These are phyloP conservation scores for Neonothopanus nambi DNA, from an alignment of 1,284 basidiomycete species.

Conservation along the genomic window DNA sequence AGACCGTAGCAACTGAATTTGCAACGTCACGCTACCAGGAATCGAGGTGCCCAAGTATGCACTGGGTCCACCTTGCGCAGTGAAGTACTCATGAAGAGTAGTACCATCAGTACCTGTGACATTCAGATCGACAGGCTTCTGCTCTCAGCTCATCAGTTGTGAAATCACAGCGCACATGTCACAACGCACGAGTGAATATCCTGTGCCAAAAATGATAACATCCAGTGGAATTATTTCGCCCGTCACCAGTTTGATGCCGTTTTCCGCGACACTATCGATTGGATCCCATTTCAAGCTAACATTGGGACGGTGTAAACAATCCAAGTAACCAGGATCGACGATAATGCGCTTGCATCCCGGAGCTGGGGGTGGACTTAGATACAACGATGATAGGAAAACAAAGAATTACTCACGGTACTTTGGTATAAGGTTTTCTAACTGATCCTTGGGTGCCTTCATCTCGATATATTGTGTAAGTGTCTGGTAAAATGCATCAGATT, in stretches of 20 bases:
- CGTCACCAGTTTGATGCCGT: constrained; percentile 47
- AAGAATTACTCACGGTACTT: constrained; percentile 39
- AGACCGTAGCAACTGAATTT: no score
- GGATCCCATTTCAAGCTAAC: constrained; percentile 47
- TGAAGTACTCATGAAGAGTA: constrained; percentile 41
- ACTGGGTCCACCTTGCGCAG: constrained; percentile 42
- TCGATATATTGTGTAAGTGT: constrained; percentile 44
- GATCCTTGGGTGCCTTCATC: constrained; percentile 43
- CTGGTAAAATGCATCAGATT: constrained; percentile 27
- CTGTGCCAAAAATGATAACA: constrained; percentile 52
- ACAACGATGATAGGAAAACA: background rate
- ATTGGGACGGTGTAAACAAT: constrained; percentile 50
- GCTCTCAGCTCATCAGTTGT: background rate
- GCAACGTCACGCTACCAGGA: constrained; percentile 28
- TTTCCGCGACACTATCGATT: constrained; percentile 42
- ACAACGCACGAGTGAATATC: constrained; percentile 42
- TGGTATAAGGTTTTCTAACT: constrained; percentile 46
- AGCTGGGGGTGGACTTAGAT: constrained; percentile 28
- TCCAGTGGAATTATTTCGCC: constrained; percentile 50
- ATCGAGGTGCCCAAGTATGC: constrained; percentile 50
- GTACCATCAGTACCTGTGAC: constrained; percentile 40
- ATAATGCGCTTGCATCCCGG: constrained; percentile 59
- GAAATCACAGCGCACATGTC: background rate
- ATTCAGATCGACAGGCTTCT: constrained; percentile 34
- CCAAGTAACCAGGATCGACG: constrained; percentile 53